These are phyloP conservation scores for Cladosporium oxysporum DNA, from an alignment of 2,329 filamentous ascomycete genomes.

Conservation along the genomic window DNA sequence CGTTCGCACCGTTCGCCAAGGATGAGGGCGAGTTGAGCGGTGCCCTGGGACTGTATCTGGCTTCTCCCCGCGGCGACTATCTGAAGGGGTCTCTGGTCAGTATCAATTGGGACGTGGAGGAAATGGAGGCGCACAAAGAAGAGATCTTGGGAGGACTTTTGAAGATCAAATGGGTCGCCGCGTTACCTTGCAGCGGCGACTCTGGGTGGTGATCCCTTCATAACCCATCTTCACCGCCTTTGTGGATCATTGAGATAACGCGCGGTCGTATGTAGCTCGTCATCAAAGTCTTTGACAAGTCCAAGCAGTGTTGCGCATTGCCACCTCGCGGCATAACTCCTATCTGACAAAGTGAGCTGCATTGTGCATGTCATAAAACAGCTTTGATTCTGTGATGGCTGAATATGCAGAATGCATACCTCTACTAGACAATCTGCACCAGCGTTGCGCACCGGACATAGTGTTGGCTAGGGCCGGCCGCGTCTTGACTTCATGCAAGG, in stretches of 20 bases:
- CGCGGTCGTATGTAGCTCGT: too few species aligned
- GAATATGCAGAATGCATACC: too few species aligned
- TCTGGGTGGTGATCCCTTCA: constrained; percentile 3
- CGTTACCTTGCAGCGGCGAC: constrained; percentile 17
- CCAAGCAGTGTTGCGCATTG: too few species aligned
- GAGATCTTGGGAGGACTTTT: constrained; percentile 28
- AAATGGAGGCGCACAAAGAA: constrained; percentile 21
- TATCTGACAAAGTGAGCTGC: too few species aligned
- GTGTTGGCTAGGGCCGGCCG: background rate
- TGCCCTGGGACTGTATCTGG: constrained; percentile 27
- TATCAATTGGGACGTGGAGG: constrained; percentile 23
- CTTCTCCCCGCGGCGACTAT: constrained; percentile 27
- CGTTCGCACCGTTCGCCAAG: constrained; percentile 27
- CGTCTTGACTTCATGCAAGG: background rate
- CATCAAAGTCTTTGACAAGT: too few species aligned
- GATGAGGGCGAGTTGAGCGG: constrained; percentile 28
- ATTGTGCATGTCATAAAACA: too few species aligned
- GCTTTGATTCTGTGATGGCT: too few species aligned
- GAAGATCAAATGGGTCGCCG: constrained; percentile 14
- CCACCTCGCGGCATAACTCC: too few species aligned
- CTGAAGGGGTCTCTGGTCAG: constrained; percentile 24
- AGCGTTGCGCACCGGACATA: background rate
- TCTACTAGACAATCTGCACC: too few species aligned
- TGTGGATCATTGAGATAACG: too few species aligned
- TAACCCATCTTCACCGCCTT: too few species aligned